phyloP scores from a whole-genome alignment of 202 grass and related monocot species.

The Elaeis oleifera region DNA sequence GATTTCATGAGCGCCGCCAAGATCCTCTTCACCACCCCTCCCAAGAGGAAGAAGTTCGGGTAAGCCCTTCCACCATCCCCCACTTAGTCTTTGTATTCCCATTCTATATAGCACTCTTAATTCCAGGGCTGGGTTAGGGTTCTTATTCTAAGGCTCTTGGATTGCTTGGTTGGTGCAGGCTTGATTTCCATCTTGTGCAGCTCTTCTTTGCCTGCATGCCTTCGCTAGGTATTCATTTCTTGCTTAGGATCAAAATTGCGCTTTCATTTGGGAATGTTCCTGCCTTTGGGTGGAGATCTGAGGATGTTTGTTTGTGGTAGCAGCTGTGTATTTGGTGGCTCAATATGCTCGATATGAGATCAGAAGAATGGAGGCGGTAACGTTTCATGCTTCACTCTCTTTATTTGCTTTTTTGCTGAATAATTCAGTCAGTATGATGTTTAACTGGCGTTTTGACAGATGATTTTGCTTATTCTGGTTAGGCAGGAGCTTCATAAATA shows the following conservation, averaged over 20 bases:
- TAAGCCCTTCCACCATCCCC: slow-evolving; percentile 18
- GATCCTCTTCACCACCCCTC: slow-evolving; percentile 55
- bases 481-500: no score
- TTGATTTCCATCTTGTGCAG: slow-evolving; percentile 96
- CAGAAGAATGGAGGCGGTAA: slow-evolving; percentile 91
- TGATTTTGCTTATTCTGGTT: no score
- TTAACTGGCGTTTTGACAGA: no score
- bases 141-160: slow-evolving; percentile 3
- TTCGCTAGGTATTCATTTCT: slow-evolving; percentile 57
- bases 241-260: slow-evolving; percentile 11
- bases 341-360: slow-evolving; percentile 72
- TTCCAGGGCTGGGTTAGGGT: slow-evolving; percentile 9
- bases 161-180: slow-evolving; percentile 31
- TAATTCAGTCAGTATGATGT: no score
- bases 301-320: slow-evolving; percentile 24
- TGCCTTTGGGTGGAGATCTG: slow-evolving; percentile 2
- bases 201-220: slow-evolving; percentile 93
- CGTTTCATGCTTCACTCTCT: neutral
- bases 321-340: slow-evolving; percentile 84
- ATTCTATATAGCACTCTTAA: neutral
- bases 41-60: slow-evolving; percentile 86
- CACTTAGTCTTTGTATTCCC: no score
- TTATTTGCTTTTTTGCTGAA: neutral
- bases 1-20: slow-evolving; percentile 60
- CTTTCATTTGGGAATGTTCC: neutral